Conservation (phyloP, 805 yeast genomes). For the Saccharomycopsis guyanensis region DNA sequence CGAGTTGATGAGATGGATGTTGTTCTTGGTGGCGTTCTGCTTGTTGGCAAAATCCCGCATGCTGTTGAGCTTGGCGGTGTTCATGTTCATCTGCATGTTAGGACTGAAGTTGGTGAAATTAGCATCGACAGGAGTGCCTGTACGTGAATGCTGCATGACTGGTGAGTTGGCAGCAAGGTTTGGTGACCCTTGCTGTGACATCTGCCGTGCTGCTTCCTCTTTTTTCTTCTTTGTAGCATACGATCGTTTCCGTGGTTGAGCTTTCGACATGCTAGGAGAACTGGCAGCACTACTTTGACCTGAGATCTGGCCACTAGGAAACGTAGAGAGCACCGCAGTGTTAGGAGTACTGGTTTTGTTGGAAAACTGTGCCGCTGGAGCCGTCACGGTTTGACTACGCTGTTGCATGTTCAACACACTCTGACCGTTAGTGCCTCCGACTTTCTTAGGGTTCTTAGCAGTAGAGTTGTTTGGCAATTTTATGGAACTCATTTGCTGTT, state of each 20-base stretch:
- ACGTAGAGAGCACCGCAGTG: neutral
- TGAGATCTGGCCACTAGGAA: constrained; percentile 2
- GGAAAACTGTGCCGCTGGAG: constrained; percentile 2
- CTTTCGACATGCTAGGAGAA: constrained; percentile 15
- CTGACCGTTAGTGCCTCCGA: constrained; percentile 6
- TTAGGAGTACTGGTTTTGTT: neutral
- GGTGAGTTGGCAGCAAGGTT: constrained; percentile 3
- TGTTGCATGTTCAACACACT: neutral
- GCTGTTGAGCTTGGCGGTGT: neutral
- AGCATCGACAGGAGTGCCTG: constrained; percentile 12
- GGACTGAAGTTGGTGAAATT: constrained; percentile 13
- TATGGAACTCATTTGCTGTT: constrained; percentile 20
- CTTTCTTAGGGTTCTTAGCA: constrained; percentile 9
- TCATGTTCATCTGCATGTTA: constrained; percentile 2
- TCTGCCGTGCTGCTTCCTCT: constrained; percentile 10
- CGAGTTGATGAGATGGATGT: neutral
- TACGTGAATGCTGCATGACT: constrained; percentile 3
- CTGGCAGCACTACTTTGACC: constrained; percentile 15
- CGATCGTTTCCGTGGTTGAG: constrained; percentile 13
- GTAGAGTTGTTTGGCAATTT: neutral
- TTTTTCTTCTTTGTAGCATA: constrained; percentile 17
- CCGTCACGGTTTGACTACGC: constrained; percentile 6
- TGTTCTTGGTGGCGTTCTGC: neutral
- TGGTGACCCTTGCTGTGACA: constrained; percentile 2
- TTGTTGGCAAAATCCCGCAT: constrained; percentile 4